Base-by-base conservation (phyloP, 129 eudicot species). In the Erigeron canadensis region DNA sequence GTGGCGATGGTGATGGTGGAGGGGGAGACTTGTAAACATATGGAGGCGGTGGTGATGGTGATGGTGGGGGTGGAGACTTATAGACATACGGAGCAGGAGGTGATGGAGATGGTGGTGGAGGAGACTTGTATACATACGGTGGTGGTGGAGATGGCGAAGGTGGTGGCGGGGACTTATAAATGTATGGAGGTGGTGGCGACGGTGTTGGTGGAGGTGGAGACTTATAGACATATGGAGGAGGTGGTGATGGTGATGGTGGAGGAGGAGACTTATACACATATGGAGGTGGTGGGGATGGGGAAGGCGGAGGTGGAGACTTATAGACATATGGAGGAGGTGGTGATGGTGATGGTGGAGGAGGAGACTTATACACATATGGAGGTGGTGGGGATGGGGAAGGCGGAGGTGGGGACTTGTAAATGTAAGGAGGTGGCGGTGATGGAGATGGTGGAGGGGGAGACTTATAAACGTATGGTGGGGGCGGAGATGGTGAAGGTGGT, bases 401-500 rank as follows among this genome's bases (percentile, higher is more conserved):
- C 1, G 72, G 70, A 2, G 75, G 75, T 1, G 71, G 81, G 41
- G 69, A 78, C 16, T 41, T 54, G 15, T 66, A 66, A 0, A 19
- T 10, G 3, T 66, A 66, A 0, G 71, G 54, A 4, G 71, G 71
- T 6, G 71, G 70, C 5, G 70, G 70, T 0, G 70, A 65, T 0
- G 53, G 53, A 4, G 79, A 10, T 17, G 76, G 78, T 6, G 70
- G 80, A 7, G 78, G 76, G 5, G 75, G 82, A 11, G 75, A 69
- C 17, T 38, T 69, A 12, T 69, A 69, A 0, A 66, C 22, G 5
- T 66, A 66, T 2, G 71, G 71, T 0, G 43, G 57, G 0, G 58
- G 71, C 5, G 71, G 71, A 0, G 71, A 66, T 0, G 71, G 71
- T 45, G 71, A 66, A 21, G 71, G 71, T 0, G 71, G 72, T 1